Percentiles rank a stretch among this genome's conserved stretches.
Conservation (phyloP, 345 rosid species). For the Murraya paniculata region DNA sequence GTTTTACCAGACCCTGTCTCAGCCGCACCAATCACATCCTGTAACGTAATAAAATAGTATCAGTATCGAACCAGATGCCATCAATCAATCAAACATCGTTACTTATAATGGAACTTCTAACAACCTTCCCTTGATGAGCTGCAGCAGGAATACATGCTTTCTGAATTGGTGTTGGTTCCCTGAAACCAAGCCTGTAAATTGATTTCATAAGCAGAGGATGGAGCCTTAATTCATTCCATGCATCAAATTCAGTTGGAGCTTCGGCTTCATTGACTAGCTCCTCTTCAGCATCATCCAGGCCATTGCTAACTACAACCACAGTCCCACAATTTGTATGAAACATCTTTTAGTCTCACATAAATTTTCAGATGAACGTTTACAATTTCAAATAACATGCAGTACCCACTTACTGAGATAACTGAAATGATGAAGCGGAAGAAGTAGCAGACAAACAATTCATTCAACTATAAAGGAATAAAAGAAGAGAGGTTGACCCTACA, state of each 20-base stretch:
- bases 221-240: slow-evolving; percentile 82
- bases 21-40: slow-evolving; percentile 98
- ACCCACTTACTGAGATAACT: not conserved
- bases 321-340: slow-evolving; percentile 4
- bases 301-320: slow-evolving; percentile 28
- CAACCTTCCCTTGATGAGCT: slow-evolving; percentile 93
- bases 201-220: slow-evolving; percentile 81
- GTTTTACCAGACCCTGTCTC: slow-evolving; percentile 99
- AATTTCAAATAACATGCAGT: not conserved
- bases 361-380: not conserved
- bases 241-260: slow-evolving; percentile 45
- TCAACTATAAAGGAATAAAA: not conserved
- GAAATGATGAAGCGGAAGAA: not conserved
- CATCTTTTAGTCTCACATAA: slow-evolving; percentile 1
- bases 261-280: slow-evolving; percentile 51
- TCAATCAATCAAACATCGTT: not conserved
- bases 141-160: slow-evolving; percentile 86
- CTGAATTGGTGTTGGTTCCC: slow-evolving; percentile 91
- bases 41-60: slow-evolving; percentile 17
- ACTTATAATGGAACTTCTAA: slow-evolving; percentile 17
- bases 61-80: not conserved
- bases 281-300: slow-evolving; percentile 36
- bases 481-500: not conserved
- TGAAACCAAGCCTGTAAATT: slow-evolving; percentile 69
- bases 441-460: not conserved